Evolutionary conservation across 306 rosid species (phyloP), one percentile per base, ranked within the genome.

Genomic region (Lathyrus aphaca): DNA sequence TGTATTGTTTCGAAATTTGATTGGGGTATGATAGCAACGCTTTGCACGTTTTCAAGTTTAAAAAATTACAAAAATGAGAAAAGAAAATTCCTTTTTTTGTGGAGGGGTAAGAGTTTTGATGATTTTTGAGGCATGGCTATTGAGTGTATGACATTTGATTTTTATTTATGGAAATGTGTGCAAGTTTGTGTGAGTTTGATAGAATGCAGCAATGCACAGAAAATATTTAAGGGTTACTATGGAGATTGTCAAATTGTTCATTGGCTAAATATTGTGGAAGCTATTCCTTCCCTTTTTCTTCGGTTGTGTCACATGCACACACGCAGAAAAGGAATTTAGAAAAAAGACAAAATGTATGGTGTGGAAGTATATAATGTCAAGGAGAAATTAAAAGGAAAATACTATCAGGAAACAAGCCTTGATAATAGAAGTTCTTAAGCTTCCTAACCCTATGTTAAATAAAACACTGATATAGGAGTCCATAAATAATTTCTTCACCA

Each of bases 321-420:
- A 11, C 37, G 42, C 57, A 17, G 25, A 72, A 67, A 55, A 60
- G 62, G 30, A 48, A 58, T 43, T 61, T 19, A 1, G 17, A 9
- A 32, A 39, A 2, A 32, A 32, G 38, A 6, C 6, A 25, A 71
- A 18, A n/a, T 55, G 48, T 59, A 45, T 18, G 32, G 25, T 13
- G 18, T 32, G 45, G 46, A 64, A 40, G 19, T 76, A 39, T 56
- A 58, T 51, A 21, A 4, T 21, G 10, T 37, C 4, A 14, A 76
- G 64, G 54, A 77, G 48, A 72, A 72, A 27, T 32, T 39, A 16
- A 17, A 57, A 64, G 72, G 59, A 57, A 77, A 64, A 54, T 51
- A 15, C 14, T 45, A 60, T 60, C 58, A 43, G 63, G 43, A 69
- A 72, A 35, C 38, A 35, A n/a, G 30, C 19, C 69, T 43, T 53